These are phyloP conservation scores for Saccharomyces hybrid DNA, from an alignment of 1,139 yeast genomes.

Conservation along the genomic window DNA sequence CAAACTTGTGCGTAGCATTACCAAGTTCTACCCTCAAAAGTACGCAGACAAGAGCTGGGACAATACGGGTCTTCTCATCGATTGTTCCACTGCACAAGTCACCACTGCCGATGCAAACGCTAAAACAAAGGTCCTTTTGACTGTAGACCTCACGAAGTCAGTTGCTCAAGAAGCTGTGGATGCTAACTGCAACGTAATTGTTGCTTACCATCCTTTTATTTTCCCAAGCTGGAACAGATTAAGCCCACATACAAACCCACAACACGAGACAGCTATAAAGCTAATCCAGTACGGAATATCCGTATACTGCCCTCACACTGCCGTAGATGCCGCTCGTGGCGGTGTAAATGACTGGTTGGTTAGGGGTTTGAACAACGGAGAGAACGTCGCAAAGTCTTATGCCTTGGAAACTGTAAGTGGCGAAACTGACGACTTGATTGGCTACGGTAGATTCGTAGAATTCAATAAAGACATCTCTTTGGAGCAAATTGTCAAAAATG, in stretches of 20 bases:
- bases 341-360: slow-evolving; percentile 94
- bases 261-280: slow-evolving; percentile 66
- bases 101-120: slow-evolving; percentile 10
- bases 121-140: slow-evolving; percentile 47
- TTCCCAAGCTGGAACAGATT: slow-evolving; percentile 83
- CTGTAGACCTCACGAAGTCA: slow-evolving; percentile 75
- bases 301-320: slow-evolving; percentile 94
- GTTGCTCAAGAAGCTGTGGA: slow-evolving; percentile 82
- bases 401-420: slow-evolving; percentile 30
- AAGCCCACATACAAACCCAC: slow-evolving; percentile 53
- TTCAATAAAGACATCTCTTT: slow-evolving; percentile 42
- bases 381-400: slow-evolving; percentile 19
- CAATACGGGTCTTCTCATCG: slow-evolving; percentile 82
- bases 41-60: slow-evolving; percentile 90
- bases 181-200: slow-evolving; percentile 42
- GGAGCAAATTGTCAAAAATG: slow-evolving; percentile 39
- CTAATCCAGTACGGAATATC: slow-evolving; percentile 69
- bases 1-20: slow-evolving; percentile 47
- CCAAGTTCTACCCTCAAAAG: slow-evolving; percentile 60
- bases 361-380: slow-evolving; percentile 43
- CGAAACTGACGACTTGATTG: slow-evolving; percentile 40
- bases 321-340: slow-evolving; percentile 82
- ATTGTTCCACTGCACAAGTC: slow-evolving; percentile 34
- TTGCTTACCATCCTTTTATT: slow-evolving; percentile 94
- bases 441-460: slow-evolving; percentile 75